phyloP scores from a whole-genome alignment of 2,329 filamentous ascomycete species.

The Sporothrix curviconia region DNA sequence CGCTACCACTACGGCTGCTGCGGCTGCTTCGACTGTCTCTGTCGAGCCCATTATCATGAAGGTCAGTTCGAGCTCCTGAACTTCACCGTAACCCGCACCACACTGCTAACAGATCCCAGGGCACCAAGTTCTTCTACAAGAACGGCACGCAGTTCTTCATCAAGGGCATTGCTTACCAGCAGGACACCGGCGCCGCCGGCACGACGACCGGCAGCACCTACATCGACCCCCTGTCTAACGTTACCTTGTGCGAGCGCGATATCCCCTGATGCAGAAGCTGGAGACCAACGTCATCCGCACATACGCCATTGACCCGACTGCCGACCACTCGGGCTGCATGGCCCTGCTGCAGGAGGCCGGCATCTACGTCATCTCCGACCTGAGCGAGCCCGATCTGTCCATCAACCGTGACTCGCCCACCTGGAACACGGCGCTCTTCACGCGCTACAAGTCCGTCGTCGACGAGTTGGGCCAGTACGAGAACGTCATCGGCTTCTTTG shows the following conservation, averaged over 20 bases:
- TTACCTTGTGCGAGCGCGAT: slow-evolving; percentile 69
- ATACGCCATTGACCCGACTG: slow-evolving; percentile 79
- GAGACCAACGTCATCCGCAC: slow-evolving; percentile 91
- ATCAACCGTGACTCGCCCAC: slow-evolving; percentile 74
- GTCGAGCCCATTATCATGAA: slow-evolving; percentile 62
- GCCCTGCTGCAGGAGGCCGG: slow-evolving; percentile 69
- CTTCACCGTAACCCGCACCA: not conserved
- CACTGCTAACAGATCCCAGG: slow-evolving; percentile 19
- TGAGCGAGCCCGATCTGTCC: slow-evolving; percentile 72
- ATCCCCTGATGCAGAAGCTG: slow-evolving; percentile 69
- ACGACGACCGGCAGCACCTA: slow-evolving; percentile 51
- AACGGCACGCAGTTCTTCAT: slow-evolving; percentile 67
- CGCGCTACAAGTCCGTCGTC: slow-evolving; percentile 76
- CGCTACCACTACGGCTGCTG: no score
- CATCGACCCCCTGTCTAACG: slow-evolving; percentile 75
- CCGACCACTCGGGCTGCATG: slow-evolving; percentile 82
- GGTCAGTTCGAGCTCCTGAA: slow-evolving; percentile 33
- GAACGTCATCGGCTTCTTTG: slow-evolving; percentile 96
- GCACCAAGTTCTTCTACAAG: slow-evolving; percentile 69
- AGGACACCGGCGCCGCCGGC: slow-evolving; percentile 59
- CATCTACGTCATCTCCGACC: slow-evolving; percentile 92
- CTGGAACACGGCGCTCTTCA: slow-evolving; percentile 74
- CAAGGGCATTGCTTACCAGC: slow-evolving; percentile 91
- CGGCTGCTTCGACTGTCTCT: slow-evolving; percentile 19
- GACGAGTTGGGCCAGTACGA: slow-evolving; percentile 75